These are phyloP conservation scores for Hymenoscyphus scutula DNA, from an alignment of 2,329 filamentous ascomycete genomes.

Conservation along the genomic window DNA sequence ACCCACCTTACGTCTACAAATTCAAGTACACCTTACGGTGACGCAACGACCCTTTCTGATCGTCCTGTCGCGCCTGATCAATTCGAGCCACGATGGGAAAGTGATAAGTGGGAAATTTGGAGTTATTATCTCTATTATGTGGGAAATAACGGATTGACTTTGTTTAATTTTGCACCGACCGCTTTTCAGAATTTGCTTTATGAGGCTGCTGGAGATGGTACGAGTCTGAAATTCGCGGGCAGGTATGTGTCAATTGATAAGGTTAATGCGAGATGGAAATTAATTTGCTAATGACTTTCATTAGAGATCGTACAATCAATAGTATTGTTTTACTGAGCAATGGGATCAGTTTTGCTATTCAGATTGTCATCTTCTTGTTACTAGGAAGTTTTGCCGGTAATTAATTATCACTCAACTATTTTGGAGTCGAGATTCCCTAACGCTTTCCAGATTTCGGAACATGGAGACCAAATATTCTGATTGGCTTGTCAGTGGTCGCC, in stretches of 20 bases:
- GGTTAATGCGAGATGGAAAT: background rate
- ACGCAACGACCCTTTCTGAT: constrained; percentile 34
- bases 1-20: constrained; percentile 14
- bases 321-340: constrained; percentile 64
- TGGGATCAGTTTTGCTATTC: constrained; percentile 66
- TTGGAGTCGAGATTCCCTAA: constrained; percentile 17
- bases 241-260: constrained; percentile 12
- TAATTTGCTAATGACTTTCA: background rate
- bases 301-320: constrained; percentile 55
- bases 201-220: constrained; percentile 55
- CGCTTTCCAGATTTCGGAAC: constrained; percentile 63
- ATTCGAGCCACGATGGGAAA: constrained; percentile 51
- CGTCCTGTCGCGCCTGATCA: constrained; percentile 51
- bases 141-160: constrained; percentile 61
- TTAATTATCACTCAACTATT: background rate
- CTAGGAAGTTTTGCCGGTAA: constrained; percentile 44
- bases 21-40: background rate
- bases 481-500: constrained; percentile 58
- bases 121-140: constrained; percentile 62
- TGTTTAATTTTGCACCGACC: constrained; percentile 55
- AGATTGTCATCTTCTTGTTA: constrained; percentile 51
- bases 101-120: constrained; percentile 54
- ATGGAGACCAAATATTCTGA: constrained; percentile 61
- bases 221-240: constrained; percentile 55
- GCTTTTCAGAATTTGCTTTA: constrained; percentile 63